These are phyloP conservation scores for Backusella luteola DNA, from an alignment of 192 early-diverging fungal genomes.

Conservation along the genomic window DNA sequence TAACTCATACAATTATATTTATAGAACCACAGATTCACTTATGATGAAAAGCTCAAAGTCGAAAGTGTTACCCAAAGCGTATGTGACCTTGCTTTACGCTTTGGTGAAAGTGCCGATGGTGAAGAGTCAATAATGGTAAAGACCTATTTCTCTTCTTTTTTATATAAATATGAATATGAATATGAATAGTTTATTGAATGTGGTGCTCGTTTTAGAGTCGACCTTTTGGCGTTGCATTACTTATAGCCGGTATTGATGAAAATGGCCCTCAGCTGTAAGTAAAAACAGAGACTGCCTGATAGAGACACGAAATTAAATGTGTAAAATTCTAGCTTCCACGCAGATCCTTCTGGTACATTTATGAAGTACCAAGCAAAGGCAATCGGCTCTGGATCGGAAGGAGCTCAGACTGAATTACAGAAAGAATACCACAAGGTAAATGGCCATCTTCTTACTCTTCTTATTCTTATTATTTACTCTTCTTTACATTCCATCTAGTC, in stretches of 20 bases:
- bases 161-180: background rate
- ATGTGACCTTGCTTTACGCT: slow-evolving; percentile 95
- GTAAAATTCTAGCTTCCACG: slow-evolving; percentile 68
- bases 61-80: slow-evolving; percentile 97
- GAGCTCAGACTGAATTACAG: slow-evolving; percentile 96
- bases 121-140: slow-evolving; percentile 95
- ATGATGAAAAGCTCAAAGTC: slow-evolving; percentile 93
- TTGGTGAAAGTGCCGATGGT: slow-evolving; percentile 95
- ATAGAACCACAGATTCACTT: slow-evolving; percentile 93
- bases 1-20: slow-evolving; percentile 5
- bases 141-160: background rate
- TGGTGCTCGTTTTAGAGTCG: slow-evolving; percentile 62
- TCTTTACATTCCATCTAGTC: slow-evolving; percentile 43
- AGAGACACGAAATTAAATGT: background rate
- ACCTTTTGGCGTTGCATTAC: slow-evolving; percentile 97
- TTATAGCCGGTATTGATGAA: slow-evolving; percentile 98
- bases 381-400: slow-evolving; percentile 98
- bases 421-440: slow-evolving; percentile 90
- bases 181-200: background rate
- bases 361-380: slow-evolving; percentile 96
- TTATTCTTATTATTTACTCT: background rate
- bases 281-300: background rate
- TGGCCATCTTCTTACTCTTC: background rate
- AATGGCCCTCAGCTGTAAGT: slow-evolving; percentile 94
- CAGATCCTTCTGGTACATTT: slow-evolving; percentile 98